Evolutionary conservation across 176 grass and related monocot species (phyloP).

Genomic region (Bolboschoenus planiculmis): DNA sequence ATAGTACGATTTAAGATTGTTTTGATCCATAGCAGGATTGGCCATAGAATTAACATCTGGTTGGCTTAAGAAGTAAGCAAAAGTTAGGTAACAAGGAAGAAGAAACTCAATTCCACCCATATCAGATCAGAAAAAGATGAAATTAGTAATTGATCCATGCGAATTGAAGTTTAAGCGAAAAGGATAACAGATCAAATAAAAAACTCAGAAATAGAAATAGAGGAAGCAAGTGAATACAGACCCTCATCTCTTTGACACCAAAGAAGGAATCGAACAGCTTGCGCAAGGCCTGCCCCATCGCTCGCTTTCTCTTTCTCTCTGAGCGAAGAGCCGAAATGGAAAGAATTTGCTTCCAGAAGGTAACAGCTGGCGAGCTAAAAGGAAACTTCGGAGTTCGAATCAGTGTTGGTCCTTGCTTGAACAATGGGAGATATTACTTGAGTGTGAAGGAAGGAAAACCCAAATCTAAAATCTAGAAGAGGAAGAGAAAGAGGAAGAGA

Average conservation of each 20-base stretch:
- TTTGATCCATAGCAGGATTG: too few species aligned
- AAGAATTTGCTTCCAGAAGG: not conserved
- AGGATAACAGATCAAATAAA: not conserved
- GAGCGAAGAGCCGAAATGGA: not conserved
- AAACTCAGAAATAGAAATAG: not conserved
- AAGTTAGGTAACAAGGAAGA: not conserved
- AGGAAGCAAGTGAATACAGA: conserved; percentile 19
- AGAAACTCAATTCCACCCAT: not conserved
- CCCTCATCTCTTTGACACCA: conserved; percentile 92
- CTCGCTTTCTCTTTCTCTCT: conserved; percentile 4
- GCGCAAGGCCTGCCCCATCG: conserved; percentile 86
- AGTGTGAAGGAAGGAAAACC: not conserved
- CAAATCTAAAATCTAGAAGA: not conserved
- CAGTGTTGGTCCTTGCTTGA: not conserved
- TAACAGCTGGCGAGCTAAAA: not conserved
- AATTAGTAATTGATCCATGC: not conserved
- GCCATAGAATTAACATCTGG: too few species aligned
- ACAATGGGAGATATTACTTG: not conserved
- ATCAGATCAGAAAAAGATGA: not conserved
- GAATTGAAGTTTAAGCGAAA: not conserved
- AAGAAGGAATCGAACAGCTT: conserved; percentile 90
- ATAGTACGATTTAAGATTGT: too few species aligned
- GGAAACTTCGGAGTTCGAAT: not conserved
- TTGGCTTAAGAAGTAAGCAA: too few species aligned
- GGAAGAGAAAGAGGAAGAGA: not conserved